A percentile compares a stretch with the other conserved stretches of the same genome.
Evolutionary conservation across 75 land plant genomes (phyloP).

Genomic region (Pinus albicaulis): DNA sequence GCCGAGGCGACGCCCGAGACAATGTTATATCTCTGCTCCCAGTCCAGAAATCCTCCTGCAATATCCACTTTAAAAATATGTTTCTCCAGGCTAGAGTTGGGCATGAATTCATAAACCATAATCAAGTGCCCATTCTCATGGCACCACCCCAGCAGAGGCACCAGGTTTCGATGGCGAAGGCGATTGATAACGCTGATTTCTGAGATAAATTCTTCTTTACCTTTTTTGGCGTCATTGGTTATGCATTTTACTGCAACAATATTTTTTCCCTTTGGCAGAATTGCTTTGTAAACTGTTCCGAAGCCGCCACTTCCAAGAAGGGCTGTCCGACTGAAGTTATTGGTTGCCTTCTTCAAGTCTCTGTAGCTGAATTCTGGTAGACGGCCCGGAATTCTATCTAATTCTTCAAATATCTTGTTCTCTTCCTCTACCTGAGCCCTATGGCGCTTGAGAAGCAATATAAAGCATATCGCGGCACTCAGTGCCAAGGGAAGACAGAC

Average conservation of each 20-base stretch:
- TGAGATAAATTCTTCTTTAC: conserved; percentile 22
- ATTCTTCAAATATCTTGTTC: too few species aligned
- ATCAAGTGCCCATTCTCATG: conserved; percentile 23
- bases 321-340: conserved; percentile 29
- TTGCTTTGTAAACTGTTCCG: conserved; percentile 51
- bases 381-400: background rate
- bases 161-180: conserved; percentile 35
- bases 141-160: conserved; percentile 53
- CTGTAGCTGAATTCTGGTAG: conserved; percentile 29
- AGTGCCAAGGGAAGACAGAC: background rate
- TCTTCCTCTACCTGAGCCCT: background rate
- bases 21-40: conserved; percentile 31
- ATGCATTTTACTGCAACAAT: conserved; percentile 43
- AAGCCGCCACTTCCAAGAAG: conserved; percentile 57
- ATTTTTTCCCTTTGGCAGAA: background rate
- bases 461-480: background rate
- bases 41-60: background rate
- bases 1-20: conserved; percentile 27
- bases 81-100: conserved; percentile 50
- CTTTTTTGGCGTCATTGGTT: conserved; percentile 30
- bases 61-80: background rate
- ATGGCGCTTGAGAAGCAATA: too few species aligned
- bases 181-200: conserved; percentile 38
- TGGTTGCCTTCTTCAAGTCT: conserved; percentile 50
- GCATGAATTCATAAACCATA: conserved; percentile 53